Conservation (phyloP, 495 filamentous ascomycete species). For the Podospora anserina region DNA sequence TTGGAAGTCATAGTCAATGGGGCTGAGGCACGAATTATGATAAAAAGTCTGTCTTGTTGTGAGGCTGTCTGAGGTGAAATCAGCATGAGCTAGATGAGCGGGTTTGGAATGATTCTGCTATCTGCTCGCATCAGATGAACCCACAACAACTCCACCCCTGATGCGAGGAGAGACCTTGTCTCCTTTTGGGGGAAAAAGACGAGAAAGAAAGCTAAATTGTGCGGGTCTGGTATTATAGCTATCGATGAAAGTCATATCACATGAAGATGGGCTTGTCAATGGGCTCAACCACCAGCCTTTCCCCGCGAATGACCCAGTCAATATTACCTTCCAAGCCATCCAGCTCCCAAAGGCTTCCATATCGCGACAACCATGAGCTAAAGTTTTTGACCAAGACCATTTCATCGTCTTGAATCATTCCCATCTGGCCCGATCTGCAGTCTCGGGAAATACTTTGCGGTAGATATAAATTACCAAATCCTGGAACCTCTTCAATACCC, state of each 20-base stretch:
- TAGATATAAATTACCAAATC: neutral
- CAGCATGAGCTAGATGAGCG: too few species aligned
- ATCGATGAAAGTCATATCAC: neutral
- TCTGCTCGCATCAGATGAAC: neutral
- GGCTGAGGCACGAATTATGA: too few species aligned
- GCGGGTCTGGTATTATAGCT: neutral
- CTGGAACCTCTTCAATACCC: neutral
- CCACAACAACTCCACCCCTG: neutral
- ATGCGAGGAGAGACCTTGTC: too few species aligned
- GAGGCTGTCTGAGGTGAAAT: too few species aligned
- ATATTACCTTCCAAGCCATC: neutral
- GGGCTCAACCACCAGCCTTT: neutral
- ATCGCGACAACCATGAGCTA: neutral
- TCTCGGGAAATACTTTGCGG: neutral
- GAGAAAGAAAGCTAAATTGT: too few species aligned
- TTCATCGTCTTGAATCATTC: neutral
- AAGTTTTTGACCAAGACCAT: neutral
- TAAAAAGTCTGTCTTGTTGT: too few species aligned
- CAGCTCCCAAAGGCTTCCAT: neutral
- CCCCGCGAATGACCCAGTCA: neutral
- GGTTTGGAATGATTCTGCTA: neutral
- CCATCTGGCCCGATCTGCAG: neutral
- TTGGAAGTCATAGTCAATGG: too few species aligned
- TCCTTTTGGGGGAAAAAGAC: too few species aligned
- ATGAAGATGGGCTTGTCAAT: neutral